Evolutionary conservation across 345 rosid genomes (phyloP).

Genomic region (Syzygium aqueum): DNA sequence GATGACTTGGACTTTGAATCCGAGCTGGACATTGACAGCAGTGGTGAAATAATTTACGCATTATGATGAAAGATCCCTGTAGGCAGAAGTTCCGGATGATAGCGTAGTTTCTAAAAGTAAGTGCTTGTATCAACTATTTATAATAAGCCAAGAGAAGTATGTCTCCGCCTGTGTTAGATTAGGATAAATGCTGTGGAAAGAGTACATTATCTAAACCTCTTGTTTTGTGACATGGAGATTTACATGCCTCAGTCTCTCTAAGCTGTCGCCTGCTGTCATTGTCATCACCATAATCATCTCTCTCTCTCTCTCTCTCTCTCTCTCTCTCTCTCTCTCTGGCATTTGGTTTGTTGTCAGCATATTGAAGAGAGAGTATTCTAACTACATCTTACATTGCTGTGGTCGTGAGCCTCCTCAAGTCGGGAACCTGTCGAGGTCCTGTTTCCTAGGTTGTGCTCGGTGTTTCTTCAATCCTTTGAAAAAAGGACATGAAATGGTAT

Average conservation of each 20-base stretch:
- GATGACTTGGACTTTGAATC: conserved; percentile 80
- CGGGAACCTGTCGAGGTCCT: not conserved
- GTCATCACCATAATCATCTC: not conserved
- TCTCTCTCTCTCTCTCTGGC: not conserved
- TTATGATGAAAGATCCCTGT: conserved; percentile 14
- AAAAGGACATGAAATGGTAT: not conserved
- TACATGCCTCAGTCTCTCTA: not conserved
- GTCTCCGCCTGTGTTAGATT: not conserved
- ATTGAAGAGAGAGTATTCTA: not conserved
- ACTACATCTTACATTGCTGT: not conserved
- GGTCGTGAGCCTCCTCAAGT: not conserved
- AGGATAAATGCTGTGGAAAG: not conserved
- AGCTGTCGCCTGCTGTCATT: not conserved
- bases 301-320: not conserved
- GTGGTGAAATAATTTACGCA: conserved; percentile 88
- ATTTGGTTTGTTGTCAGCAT: not conserved
- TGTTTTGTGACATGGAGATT: not conserved
- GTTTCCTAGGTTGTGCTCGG: not conserved
- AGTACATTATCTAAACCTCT: not conserved
- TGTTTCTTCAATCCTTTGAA: not conserved
- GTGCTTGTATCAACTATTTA: not conserved
- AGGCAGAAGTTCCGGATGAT: not conserved
- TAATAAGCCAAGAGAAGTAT: not conserved
- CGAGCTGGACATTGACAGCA: conserved; percentile 84
- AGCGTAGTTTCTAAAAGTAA: not conserved